Evolutionary conservation across 31 red algal species (phyloP).

Genomic region (Endocladia muricata): DNA sequence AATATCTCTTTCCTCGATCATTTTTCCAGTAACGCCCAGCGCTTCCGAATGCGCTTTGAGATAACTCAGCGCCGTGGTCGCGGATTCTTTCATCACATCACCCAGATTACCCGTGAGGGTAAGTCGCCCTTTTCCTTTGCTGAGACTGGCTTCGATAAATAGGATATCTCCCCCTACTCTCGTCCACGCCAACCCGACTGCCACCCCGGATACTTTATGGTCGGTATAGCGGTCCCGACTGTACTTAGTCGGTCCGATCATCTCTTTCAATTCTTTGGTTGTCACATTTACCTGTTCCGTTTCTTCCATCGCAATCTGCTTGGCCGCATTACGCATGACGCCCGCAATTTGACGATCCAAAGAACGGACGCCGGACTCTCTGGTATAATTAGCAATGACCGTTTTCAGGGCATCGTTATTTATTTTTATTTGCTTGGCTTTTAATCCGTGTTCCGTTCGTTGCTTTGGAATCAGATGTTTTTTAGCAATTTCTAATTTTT

Average conservation of each 20-base stretch:
- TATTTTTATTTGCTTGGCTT: slow-evolving; percentile 54
- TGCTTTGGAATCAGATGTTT: slow-evolving; percentile 79
- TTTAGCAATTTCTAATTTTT: slow-evolving; percentile 88
- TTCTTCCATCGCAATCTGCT: neutral
- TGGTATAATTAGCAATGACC: slow-evolving; percentile 82
- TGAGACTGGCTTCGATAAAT: slow-evolving; percentile 83
- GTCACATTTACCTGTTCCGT: slow-evolving; percentile 23
- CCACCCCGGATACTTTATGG: slow-evolving; percentile 66
- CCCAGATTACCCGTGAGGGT: slow-evolving; percentile 86
- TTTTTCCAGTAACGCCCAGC: slow-evolving; percentile 49
- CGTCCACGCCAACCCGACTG: slow-evolving; percentile 93
- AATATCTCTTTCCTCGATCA: slow-evolving; percentile 72
- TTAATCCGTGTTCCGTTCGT: slow-evolving; percentile 61
- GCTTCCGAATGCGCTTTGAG: slow-evolving; percentile 44
- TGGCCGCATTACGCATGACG: slow-evolving; percentile 87
- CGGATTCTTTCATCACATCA: slow-evolving; percentile 95
- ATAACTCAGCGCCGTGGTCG: slow-evolving; percentile 88
- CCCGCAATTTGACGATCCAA: slow-evolving; percentile 88
- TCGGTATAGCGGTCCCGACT: slow-evolving; percentile 69
- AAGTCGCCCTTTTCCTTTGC: slow-evolving; percentile 12
- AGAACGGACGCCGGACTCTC: slow-evolving; percentile 92
- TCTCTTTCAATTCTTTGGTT: slow-evolving; percentile 40
- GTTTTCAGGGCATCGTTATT: slow-evolving; percentile 45
- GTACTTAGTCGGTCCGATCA: slow-evolving; percentile 81
- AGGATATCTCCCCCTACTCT: slow-evolving; percentile 86